Evolutionary conservation across 2,329 filamentous ascomycete genomes (phyloP).

Genomic region (Talaromyces atroroseus): DNA sequence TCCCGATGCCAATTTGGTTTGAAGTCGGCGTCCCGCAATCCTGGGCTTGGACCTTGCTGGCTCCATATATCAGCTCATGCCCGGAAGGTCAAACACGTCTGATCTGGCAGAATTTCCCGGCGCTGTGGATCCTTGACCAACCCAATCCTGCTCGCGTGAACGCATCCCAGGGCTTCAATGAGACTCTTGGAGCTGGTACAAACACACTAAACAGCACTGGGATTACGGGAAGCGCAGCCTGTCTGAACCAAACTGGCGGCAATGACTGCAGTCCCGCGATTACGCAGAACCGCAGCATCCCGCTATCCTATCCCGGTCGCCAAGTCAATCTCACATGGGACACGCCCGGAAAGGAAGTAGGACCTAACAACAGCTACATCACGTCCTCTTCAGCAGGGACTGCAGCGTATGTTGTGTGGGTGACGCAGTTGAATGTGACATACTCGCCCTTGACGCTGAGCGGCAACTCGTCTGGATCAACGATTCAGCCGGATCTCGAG

Average conservation of each 20-base stretch:
- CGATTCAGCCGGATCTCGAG: slow-evolving; percentile 65
- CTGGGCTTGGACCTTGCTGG: slow-evolving; percentile 77
- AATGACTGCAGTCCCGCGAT: slow-evolving; percentile 59
- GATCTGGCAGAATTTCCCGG: slow-evolving; percentile 79
- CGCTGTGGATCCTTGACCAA: slow-evolving; percentile 66
- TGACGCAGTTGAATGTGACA: slow-evolving; percentile 69
- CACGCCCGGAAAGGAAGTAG: slow-evolving; percentile 59
- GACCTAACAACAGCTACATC: slow-evolving; percentile 78
- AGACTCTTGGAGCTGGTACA: slow-evolving; percentile 47
- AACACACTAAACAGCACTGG: slow-evolving; percentile 30
- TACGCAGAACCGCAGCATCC: slow-evolving; percentile 61
- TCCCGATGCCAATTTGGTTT: slow-evolving; percentile 80
- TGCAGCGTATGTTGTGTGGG: slow-evolving; percentile 69
- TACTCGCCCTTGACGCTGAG: slow-evolving; percentile 57
- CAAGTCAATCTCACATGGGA: slow-evolving; percentile 70
- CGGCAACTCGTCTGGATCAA: slow-evolving; percentile 51
- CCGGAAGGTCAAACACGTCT: slow-evolving; percentile 67
- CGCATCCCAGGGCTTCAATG: slow-evolving; percentile 56
- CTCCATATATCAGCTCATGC: slow-evolving; percentile 74
- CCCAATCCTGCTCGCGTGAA: slow-evolving; percentile 67
- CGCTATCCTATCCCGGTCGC: slow-evolving; percentile 69
- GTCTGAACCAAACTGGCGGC: slow-evolving; percentile 52
- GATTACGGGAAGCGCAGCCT: slow-evolving; percentile 46
- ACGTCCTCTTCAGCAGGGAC: slow-evolving; percentile 54
- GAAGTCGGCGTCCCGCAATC: slow-evolving; percentile 73